A percentile compares a stretch with the other conserved stretches of the same genome.
Evolutionary conservation across 176 grass and related monocot genomes (phyloP).

Genomic region (Chrysopogon serrulatus): DNA sequence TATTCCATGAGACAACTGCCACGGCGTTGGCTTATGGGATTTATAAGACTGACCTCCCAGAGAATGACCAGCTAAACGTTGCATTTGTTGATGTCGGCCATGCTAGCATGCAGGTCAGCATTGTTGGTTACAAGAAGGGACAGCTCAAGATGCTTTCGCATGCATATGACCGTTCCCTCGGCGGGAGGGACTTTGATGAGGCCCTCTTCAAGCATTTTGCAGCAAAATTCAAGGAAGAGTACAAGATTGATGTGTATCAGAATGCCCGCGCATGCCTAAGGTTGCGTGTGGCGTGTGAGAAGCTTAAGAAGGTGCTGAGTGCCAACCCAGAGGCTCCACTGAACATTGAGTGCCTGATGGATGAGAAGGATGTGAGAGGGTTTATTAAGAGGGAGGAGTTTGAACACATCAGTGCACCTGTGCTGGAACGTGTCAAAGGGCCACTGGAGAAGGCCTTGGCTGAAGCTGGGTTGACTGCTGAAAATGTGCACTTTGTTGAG

Average conservation of each 20-base stretch:
- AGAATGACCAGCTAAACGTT: slow-evolving; percentile 65
- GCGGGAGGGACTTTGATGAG: slow-evolving; percentile 80
- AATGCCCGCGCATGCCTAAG: slow-evolving; percentile 50
- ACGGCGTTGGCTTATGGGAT: slow-evolving; percentile 87
- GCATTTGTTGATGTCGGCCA: slow-evolving; percentile 85
- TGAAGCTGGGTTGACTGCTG: slow-evolving; percentile 29
- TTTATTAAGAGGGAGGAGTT: slow-evolving; percentile 81
- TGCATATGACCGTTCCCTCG: slow-evolving; percentile 61
- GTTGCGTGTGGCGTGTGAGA: slow-evolving; percentile 56
- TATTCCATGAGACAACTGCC: slow-evolving; percentile 88
- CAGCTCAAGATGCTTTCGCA: slow-evolving; percentile 59
- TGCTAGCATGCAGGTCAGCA: slow-evolving; percentile 79
- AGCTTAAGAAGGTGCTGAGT: slow-evolving; percentile 69
- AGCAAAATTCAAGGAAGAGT: slow-evolving; percentile 52
- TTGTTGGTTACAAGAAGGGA: slow-evolving; percentile 58
- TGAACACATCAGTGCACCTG: slow-evolving; percentile 46
- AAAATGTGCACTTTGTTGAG: slow-evolving; percentile 55
- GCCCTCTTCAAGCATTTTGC: slow-evolving; percentile 65
- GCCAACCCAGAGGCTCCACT: slow-evolving; percentile 60
- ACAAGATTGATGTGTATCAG: slow-evolving; percentile 73
- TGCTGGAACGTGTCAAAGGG: slow-evolving; percentile 58
- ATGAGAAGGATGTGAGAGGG: slow-evolving; percentile 57
- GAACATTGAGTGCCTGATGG: slow-evolving; percentile 66
- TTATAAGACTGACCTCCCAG: slow-evolving; percentile 81
- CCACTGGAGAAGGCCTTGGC: slow-evolving; percentile 57